Conservation (phyloP, 2,329 filamentous ascomycete species). For the Aureobasidium sp. region DNA sequence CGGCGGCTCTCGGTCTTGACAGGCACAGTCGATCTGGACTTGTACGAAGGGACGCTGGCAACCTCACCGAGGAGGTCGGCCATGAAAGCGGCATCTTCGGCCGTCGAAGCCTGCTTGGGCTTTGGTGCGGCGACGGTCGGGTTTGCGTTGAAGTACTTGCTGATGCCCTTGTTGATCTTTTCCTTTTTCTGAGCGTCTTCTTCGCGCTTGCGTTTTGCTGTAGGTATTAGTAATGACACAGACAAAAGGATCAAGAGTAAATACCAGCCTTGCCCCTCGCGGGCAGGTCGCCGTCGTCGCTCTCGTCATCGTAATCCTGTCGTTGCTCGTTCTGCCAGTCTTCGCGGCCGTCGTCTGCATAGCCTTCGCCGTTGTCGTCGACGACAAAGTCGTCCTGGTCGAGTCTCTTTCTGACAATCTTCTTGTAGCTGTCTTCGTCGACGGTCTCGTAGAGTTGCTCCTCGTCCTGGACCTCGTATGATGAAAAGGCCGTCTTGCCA, state of each 20-base stretch:
- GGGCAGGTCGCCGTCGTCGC: constrained; percentile 59
- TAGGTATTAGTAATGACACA: too few species aligned
- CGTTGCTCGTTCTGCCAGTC: constrained; percentile 73
- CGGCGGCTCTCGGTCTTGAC: constrained; percentile 68
- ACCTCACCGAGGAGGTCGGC: constrained; percentile 77
- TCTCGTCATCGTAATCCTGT: constrained; percentile 62
- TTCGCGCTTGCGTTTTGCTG: constrained; percentile 79
- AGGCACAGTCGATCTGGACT: constrained; percentile 43
- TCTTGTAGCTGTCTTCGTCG: constrained; percentile 95
- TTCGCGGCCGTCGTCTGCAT: constrained; percentile 91
- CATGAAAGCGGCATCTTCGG: constrained; percentile 85
- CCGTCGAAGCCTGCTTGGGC: constrained; percentile 70
- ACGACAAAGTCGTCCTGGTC: constrained; percentile 97
- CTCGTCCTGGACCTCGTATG: constrained; percentile 78
- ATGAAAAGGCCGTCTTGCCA: constrained; percentile 83
- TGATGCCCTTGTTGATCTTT: constrained; percentile 83
- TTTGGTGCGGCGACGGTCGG: constrained; percentile 56
- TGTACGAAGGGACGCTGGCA: constrained; percentile 55
- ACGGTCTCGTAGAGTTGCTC: constrained; percentile 89
- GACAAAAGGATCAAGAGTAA: too few species aligned
- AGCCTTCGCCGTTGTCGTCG: constrained; percentile 94
- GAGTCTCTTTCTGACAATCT: constrained; percentile 78
- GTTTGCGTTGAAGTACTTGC: constrained; percentile 73
- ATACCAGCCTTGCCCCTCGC: constrained; percentile 50
- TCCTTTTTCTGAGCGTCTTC: constrained; percentile 79